A percentile compares a stretch with the other conserved stretches of the same genome.
Evolutionary conservation across 176 grass and related monocot species (phyloP).

Genomic region (Musa troglodytarum): DNA sequence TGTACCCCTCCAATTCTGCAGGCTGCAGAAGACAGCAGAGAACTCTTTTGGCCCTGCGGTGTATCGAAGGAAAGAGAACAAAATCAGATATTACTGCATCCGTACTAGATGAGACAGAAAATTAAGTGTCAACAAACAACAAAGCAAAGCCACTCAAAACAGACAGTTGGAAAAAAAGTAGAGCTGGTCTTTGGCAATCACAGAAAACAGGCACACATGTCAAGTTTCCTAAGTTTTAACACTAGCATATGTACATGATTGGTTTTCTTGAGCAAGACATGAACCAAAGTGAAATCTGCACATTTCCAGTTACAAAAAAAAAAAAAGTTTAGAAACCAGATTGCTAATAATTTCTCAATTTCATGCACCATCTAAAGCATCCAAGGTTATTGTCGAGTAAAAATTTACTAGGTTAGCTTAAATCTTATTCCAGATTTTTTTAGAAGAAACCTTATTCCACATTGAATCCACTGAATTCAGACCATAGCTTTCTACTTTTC

Average conservation of each 20-base stretch:
- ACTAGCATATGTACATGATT: background rate
- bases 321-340: background rate
- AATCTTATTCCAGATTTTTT: too few species aligned
- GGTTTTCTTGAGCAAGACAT: background rate
- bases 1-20: constrained; percentile 94
- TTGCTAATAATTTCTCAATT: background rate
- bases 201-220: background rate
- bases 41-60: constrained; percentile 86
- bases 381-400: too few species aligned
- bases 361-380: too few species aligned
- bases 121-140: background rate
- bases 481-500: too few species aligned
- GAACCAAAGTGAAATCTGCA: background rate
- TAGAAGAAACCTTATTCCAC: too few species aligned
- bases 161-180: background rate
- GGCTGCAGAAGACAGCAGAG: constrained; percentile 77
- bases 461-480: too few species aligned
- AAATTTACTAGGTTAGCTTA: too few species aligned
- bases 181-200: background rate
- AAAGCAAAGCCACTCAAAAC: background rate
- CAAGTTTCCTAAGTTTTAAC: background rate
- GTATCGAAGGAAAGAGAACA: constrained; percentile 1
- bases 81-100: background rate
- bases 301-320: background rate
- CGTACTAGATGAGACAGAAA: background rate